phyloP scores from a whole-genome alignment of 2,329 filamentous ascomycete genomes.

The Mariannaea sp. region DNA sequence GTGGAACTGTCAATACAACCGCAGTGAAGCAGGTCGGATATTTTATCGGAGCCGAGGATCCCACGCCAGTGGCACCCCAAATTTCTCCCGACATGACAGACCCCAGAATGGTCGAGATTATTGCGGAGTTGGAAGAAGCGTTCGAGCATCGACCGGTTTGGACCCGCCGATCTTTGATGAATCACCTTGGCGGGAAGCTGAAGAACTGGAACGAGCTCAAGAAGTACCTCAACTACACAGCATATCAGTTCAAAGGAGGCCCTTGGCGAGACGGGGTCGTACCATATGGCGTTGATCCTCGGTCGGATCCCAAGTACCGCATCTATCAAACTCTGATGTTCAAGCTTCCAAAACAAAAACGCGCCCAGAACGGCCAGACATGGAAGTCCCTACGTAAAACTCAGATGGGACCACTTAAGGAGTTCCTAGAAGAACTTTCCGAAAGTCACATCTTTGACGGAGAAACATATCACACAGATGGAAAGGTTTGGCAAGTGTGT shows the following conservation, averaged over 20 bases:
- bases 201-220: slow-evolving; percentile 66
- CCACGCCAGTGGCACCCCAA: slow-evolving; percentile 65
- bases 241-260: slow-evolving; percentile 90
- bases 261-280: slow-evolving; percentile 91
- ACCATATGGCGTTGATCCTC: slow-evolving; percentile 84
- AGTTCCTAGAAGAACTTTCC: slow-evolving; percentile 46
- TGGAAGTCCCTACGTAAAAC: slow-evolving; percentile 55
- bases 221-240: slow-evolving; percentile 79
- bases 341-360: slow-evolving; percentile 64
- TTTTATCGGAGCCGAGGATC: slow-evolving; percentile 65
- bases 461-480: slow-evolving; percentile 72
- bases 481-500: slow-evolving; percentile 92
- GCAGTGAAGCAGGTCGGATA: slow-evolving; percentile 63
- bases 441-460: slow-evolving; percentile 83
- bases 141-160: slow-evolving; percentile 80
- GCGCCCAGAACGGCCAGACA: slow-evolving; percentile 51
- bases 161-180: slow-evolving; percentile 82
- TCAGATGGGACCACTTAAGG: slow-evolving; percentile 46
- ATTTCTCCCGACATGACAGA: slow-evolving; percentile 64
- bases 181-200: slow-evolving; percentile 63
- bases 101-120: slow-evolving; percentile 64
- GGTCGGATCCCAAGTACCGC: slow-evolving; percentile 74
- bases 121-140: slow-evolving; percentile 66
- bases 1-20: slow-evolving; percentile 62
- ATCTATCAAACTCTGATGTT: slow-evolving; percentile 90